Conservation (phyloP, 768 basidiomycete genomes). For the Baorangia bicolor region DNA sequence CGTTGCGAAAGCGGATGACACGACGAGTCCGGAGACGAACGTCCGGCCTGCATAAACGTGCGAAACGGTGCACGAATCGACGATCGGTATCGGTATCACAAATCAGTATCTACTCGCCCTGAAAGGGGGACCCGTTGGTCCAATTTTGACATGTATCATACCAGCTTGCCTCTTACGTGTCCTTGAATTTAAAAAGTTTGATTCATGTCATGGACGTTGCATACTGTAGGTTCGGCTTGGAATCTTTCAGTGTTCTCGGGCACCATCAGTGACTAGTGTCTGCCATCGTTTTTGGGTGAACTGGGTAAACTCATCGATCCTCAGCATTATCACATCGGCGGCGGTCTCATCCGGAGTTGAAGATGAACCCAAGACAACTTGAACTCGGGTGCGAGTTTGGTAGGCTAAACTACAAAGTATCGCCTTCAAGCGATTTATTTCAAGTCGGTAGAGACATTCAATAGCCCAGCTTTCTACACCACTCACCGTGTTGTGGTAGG, state of each 20-base stretch:
- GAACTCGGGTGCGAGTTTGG: too few relatives aligned
- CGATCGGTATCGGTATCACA: background rate
- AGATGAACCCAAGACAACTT: too few relatives aligned
- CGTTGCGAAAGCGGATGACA: constrained; percentile 35
- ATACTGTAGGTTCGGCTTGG: background rate
- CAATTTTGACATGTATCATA: background rate
- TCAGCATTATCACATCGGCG: too few relatives aligned
- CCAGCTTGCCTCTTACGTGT: background rate
- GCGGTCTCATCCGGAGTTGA: too few relatives aligned
- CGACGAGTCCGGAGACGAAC: constrained; percentile 17
- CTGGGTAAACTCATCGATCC: background rate
- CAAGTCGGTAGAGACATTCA: too few relatives aligned
- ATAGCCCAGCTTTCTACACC: background rate
- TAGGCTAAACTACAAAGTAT: too few relatives aligned
- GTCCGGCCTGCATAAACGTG: constrained; percentile 14
- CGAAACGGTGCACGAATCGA: background rate
- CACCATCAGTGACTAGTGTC: too few relatives aligned
- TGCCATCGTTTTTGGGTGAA: too few relatives aligned
- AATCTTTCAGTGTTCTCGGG: too few relatives aligned
- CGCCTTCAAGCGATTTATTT: background rate
- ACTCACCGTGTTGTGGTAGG: background rate
- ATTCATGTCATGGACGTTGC: background rate
- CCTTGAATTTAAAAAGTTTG: background rate
- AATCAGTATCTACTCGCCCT: background rate
- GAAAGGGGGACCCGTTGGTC: background rate